phyloP scores from a whole-genome alignment of 306 rosid species.

The Pachyrhizus erosus region DNA sequence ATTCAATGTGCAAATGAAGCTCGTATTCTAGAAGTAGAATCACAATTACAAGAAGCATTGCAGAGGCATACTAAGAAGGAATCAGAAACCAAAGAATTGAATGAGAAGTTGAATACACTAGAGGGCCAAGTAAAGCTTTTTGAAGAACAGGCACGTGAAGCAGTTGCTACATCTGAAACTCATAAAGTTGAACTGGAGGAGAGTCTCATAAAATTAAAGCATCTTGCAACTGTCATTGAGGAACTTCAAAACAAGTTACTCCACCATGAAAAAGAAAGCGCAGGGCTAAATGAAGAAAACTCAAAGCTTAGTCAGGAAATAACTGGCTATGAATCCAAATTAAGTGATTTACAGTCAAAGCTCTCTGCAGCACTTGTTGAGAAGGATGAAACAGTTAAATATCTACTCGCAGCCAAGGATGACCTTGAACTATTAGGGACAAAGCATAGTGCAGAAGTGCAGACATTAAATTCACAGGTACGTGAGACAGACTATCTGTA shows the following conservation, averaged over 20 bases:
- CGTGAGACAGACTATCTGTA: background rate
- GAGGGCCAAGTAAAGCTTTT: slow-evolving; percentile 61
- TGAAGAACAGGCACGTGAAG: slow-evolving; percentile 61
- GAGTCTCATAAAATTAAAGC: slow-evolving; percentile 64
- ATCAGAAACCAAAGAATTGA: slow-evolving; percentile 77
- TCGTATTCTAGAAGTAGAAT: slow-evolving; percentile 58
- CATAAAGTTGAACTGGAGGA: slow-evolving; percentile 65
- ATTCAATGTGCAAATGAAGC: slow-evolving; percentile 61
- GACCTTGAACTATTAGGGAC: slow-evolving; percentile 59
- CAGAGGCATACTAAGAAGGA: slow-evolving; percentile 66
- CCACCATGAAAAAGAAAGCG: slow-evolving; percentile 65
- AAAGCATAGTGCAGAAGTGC: slow-evolving; percentile 68
- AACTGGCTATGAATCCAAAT: slow-evolving; percentile 61
- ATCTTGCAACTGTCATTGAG: slow-evolving; percentile 67
- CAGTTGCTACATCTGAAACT: slow-evolving; percentile 51
- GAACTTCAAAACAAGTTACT: slow-evolving; percentile 67
- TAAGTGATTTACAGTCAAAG: slow-evolving; percentile 63
- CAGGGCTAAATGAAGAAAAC: slow-evolving; percentile 62
- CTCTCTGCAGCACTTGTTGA: slow-evolving; percentile 57
- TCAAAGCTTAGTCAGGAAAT: slow-evolving; percentile 66
- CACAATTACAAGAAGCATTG: slow-evolving; percentile 68
- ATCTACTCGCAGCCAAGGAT: slow-evolving; percentile 56
- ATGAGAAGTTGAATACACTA: slow-evolving; percentile 58
- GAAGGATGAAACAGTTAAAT: slow-evolving; percentile 66
- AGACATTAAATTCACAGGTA: slow-evolving; percentile 87